Conservation (phyloP, 2,329 filamentous ascomycete genomes). For the Acrocalymma vagum region DNA sequence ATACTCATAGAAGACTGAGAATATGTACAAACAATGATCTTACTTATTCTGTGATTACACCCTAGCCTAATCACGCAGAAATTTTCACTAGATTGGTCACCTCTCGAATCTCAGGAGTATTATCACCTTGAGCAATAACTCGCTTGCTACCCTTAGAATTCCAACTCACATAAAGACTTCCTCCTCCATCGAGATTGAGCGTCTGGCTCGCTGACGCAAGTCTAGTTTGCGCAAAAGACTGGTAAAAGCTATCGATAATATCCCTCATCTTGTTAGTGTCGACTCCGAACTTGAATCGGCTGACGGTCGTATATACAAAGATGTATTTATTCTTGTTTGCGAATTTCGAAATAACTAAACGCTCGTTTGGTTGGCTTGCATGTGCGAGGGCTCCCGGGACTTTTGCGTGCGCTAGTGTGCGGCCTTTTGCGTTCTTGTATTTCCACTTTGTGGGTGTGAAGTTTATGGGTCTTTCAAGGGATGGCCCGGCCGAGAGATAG, state of each 20-base stretch:
- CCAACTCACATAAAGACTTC: conserved; percentile 1
- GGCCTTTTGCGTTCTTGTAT: background rate
- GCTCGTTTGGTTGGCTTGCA: background rate
- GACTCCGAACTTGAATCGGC: background rate
- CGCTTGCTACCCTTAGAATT: too few species aligned
- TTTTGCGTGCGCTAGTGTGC: background rate
- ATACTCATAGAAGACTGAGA: too few species aligned
- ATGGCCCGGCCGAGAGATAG: conserved; percentile 1
- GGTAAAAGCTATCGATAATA: background rate
- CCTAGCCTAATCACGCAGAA: too few species aligned
- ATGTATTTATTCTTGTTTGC: background rate
- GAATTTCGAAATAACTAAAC: background rate
- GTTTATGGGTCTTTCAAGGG: background rate
- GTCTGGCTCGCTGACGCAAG: background rate
- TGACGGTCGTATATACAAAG: conserved; percentile 1
- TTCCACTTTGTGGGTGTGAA: background rate
- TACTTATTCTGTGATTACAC: too few species aligned
- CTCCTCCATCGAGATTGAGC: background rate
- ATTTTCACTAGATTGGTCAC: too few species aligned
- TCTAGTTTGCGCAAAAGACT: background rate
- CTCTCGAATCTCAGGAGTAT: too few species aligned
- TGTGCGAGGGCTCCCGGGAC: background rate
- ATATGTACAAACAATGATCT: too few species aligned
- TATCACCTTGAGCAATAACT: too few species aligned
- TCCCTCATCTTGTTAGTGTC: background rate